Base-by-base conservation (phyloP, 2,329 filamentous ascomycete species). In the Hymenoscyphus occultus region DNA sequence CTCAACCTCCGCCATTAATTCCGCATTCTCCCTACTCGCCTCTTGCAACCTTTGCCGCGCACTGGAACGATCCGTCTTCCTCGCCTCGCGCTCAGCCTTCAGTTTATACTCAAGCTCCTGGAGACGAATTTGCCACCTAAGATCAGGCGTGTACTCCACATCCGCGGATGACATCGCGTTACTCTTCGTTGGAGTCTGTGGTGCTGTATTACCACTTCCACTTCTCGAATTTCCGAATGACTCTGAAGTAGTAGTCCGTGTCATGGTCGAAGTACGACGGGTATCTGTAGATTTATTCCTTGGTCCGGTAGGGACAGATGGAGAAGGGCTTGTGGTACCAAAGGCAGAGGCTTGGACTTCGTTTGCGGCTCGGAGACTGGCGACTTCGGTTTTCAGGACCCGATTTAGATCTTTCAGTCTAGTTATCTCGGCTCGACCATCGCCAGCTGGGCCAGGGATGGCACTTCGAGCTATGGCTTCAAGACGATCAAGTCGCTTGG, bases 31-130 rank as follows among this genome's bases (percentile, higher is more conserved):
- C 62, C 84, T 80, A 74, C 88, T 85, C 13, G 60, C n/a, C 90
- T 84, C 67, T 56, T 62, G 31, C 0, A 97, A 79, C 61, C 94
- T 82, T 79, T 93, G 90, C 63, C 91, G 82, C 35, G 94, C 94
- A 31, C 92, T 93, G 59, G 85, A 90, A 3, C 95, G 86, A 78
- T 99, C 95, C 65, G 96, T 81, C 62, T 96, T 81, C 56, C 95
- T 82, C 0, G 89, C 93, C 77, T 98, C 95, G 14, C 95, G 82
- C 79, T 99, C 95, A 57, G 91, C 88, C 77, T 97, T 96, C 19
- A 99, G 82, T 71, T 96, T 87, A 70, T 89, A 85, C 80, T 99
- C 95, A 71, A 98, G 81, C 75, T 98, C 93, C 64, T 92, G 87
- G 40, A 98, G 82, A 6, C 95, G 82, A 68, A 96, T 86, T 69